Evolutionary conservation across 164 flowering plant species (phyloP), one percentile per base, ranked within the genome.

Genomic region (Magnolia officinalis): DNA sequence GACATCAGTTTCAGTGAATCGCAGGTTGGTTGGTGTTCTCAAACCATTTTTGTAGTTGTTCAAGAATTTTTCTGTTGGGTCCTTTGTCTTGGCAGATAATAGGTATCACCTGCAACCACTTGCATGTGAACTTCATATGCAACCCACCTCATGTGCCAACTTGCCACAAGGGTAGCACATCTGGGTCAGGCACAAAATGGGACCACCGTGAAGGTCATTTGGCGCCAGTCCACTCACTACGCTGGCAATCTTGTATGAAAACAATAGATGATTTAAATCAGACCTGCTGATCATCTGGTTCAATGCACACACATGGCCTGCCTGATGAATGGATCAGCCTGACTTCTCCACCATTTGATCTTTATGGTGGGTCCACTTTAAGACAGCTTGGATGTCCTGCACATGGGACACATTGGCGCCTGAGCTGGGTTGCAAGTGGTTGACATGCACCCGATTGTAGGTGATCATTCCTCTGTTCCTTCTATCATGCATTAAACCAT

Each of bases 1-100:
- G 91, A 88, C 45, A 84, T 96, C 87, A 91, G 80, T 75, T 94
- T 96, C 83, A 88, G 72, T 67, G 96, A 94, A 6, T 64, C 97
- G 61, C 97, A 93, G 98, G 98, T 94, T 84, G 23, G 84, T 82
- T 75, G 78, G n/a, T 71, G 50, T 68, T 68, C n/a, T 29, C 50
- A 31, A 37, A 29, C 50, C n/a, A 16, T 31, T 14, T 5, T 19
- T 68, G 13, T 68, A 16, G 45, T 66, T 49, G 19, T 79, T 70
- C n/a, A 11, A 16, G 61, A 37, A 11, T 55, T 55, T 55, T 11
- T 55, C 61, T 55, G 2, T 11, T 55, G 16, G 16, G 8, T 55
- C 16, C 61, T 11, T 55, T 10, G 16, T 55, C 61, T 55, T 55
- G 61, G 18, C 18, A 55, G 61, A 55, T 11, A 16, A 11, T 55